Evolutionary conservation across 2,329 filamentous ascomycete species (phyloP), one percentile per base, ranked within the genome.

Genomic region (Exophiala viscosa): DNA sequence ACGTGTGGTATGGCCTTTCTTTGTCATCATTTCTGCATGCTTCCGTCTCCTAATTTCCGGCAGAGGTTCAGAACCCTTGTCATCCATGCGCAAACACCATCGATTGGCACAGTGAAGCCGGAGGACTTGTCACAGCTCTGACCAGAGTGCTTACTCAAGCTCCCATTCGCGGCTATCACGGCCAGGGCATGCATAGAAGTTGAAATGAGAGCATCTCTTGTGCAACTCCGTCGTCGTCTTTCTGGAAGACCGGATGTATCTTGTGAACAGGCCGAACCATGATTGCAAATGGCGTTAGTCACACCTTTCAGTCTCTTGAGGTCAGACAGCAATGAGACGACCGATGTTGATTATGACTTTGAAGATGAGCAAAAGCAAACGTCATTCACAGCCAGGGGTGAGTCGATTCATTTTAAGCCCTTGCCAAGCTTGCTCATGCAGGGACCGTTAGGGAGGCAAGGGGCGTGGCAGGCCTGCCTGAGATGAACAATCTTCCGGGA

Each of bases 31-130:
- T 42, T 14, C 50, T 60, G 58, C 50, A 53, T 8, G 36, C 31
- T 57, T 13, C 58, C 58, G 58, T 39, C n/a, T 39, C 34, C 49
- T 48, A 58, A 60, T 60, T 45, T 60, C 58, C 55, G 45, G 11
- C 43, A 39, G 36, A 36, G 41, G 53, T 44, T 39, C 58, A 44
- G 17, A 14, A 18, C n/a, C 18, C 15, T 14, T 50, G 23, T 48
- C 32, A 41, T 33, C 40, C 31, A 43, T 33, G 43, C n/a, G 36
- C 35, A 54, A 45, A 46, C 41, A 34, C n/a, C 23, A 15, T 36
- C 42, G 39, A 59, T 56, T 56, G 56, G 53, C 36, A 42, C 47
- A 23, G 23, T n/a, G 14, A 33, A 10, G 11, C 15, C 28, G 28
- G 40, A 34, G 17, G 4, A 13, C 13, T 34, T 31, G 35, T 17